A percentile compares a stretch with the other conserved stretches of the same genome.
Conservation (phyloP, 192 early-diverging fungal genomes). For the Dissophora globulifera region DNA sequence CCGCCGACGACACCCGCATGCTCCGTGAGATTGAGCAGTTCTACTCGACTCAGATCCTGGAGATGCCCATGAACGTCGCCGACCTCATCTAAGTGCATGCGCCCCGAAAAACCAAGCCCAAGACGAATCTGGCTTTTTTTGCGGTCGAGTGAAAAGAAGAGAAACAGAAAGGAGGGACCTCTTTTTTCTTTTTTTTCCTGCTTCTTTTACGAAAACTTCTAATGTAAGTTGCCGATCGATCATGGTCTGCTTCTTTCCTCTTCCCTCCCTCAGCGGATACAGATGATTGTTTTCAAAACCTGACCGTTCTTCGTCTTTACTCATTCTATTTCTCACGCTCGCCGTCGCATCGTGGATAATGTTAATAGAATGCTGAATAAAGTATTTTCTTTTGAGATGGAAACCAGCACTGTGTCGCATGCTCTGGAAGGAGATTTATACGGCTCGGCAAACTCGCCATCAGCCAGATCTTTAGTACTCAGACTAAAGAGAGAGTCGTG, state of each 20-base stretch:
- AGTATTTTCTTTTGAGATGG: slow-evolving; percentile 46
- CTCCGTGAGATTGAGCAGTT: slow-evolving; percentile 87
- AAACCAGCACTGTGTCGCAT: too few species aligned
- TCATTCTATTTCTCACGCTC: not conserved
- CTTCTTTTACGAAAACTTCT: slow-evolving; percentile 15
- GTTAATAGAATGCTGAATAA: slow-evolving; percentile 37
- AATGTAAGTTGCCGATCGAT: slow-evolving; percentile 24
- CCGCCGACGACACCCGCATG: slow-evolving; percentile 91
- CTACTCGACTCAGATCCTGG: slow-evolving; percentile 99
- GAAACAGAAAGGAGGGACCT: slow-evolving; percentile 8
- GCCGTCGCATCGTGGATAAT: not conserved
- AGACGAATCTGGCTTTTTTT: not conserved
- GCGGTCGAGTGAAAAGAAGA: slow-evolving; percentile 10
- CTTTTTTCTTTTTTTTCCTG: slow-evolving; percentile 24
- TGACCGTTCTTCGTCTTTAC: not conserved
- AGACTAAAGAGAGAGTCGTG: too few species aligned
- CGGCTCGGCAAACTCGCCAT: too few species aligned
- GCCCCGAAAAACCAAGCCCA: too few species aligned
- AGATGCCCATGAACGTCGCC: slow-evolving; percentile 99
- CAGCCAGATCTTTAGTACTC: too few species aligned
- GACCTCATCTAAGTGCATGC: slow-evolving; percentile 72
- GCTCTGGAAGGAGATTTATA: too few species aligned
- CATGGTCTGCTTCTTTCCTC: too few species aligned
- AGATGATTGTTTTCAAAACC: not conserved
- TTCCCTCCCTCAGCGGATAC: too few species aligned